phyloP scores from a whole-genome alignment of 805 yeast genomes.

The Spathaspora girioi region DNA sequence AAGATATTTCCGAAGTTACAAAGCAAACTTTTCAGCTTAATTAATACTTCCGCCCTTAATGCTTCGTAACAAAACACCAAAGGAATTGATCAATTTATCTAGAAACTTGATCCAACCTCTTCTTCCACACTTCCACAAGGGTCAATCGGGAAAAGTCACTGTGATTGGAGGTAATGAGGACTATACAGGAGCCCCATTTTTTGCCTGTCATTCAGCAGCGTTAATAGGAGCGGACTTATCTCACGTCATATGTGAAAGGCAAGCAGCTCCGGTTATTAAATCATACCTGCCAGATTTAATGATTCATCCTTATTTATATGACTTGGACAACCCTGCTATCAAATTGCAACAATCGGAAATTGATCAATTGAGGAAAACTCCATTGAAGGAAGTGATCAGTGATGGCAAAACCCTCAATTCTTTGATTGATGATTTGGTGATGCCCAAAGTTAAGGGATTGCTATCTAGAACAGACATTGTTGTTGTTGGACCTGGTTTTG shows the following conservation, averaged over 20 bases:
- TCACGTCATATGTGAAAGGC: conserved; percentile 80
- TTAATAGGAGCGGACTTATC: conserved; percentile 84
- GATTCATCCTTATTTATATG: conserved; percentile 89
- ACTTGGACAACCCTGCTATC: conserved; percentile 33
- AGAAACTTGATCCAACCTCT: conserved; percentile 72
- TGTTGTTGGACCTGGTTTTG: conserved; percentile 92
- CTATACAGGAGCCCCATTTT: conserved; percentile 95
- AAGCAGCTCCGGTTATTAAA: conserved; percentile 80
- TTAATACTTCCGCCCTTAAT: conserved; percentile 7
- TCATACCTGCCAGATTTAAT: conserved; percentile 87
- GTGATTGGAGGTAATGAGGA: conserved; percentile 95
- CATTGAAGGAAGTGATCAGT: conserved; percentile 20
- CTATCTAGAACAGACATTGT: conserved; percentile 72
- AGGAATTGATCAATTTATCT: conserved; percentile 48
- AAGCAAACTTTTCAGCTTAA: not conserved
- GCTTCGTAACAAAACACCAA: conserved; percentile 26
- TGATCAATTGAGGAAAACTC: conserved; percentile 13
- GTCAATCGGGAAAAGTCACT: conserved; percentile 84
- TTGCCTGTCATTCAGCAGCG: conserved; percentile 82
- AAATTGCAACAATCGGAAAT: conserved; percentile 12
- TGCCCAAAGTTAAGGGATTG: conserved; percentile 54
- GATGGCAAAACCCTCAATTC: conserved; percentile 19
- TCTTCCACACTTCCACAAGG: conserved; percentile 70
- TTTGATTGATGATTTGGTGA: conserved; percentile 40
- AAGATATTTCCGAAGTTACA: too few species aligned